These are phyloP conservation scores for Hypoxylon sp. DNA, from an alignment of 2,329 filamentous ascomycete species.

Conservation along the genomic window DNA sequence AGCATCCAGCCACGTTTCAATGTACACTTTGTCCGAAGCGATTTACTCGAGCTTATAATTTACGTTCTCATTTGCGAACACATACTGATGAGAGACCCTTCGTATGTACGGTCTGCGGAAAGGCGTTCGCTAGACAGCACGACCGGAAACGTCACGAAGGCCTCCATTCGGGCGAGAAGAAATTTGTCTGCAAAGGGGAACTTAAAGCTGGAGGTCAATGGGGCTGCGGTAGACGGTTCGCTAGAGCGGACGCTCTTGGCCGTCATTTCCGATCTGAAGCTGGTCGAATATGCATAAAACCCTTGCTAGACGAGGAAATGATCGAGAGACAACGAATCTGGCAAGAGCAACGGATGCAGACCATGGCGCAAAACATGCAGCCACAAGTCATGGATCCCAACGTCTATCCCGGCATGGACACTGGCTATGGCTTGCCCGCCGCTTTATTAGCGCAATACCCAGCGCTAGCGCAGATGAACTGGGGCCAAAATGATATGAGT, in stretches of 20 bases:
- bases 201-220: constrained; percentile 86
- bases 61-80: constrained; percentile 93
- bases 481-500: constrained; percentile 76
- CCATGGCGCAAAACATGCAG: constrained; percentile 71
- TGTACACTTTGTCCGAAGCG: constrained; percentile 94
- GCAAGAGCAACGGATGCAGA: constrained; percentile 79
- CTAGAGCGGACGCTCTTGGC: constrained; percentile 93
- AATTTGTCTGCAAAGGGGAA: constrained; percentile 95
- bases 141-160: constrained; percentile 98
- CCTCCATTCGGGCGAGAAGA: constrained; percentile 96
- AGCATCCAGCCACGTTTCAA: constrained; percentile 97
- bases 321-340: constrained; percentile 82
- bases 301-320: constrained; percentile 95
- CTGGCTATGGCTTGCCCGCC: constrained; percentile 81
- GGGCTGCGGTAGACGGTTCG: constrained; percentile 95
- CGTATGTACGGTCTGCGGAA: constrained; percentile 95
- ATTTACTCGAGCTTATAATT: constrained; percentile 96
- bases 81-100: constrained; percentile 98
- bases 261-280: constrained; percentile 97
- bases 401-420: constrained; percentile 71
- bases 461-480: constrained; percentile 90
- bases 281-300: constrained; percentile 95
- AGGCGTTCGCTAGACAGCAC: constrained; percentile 97
- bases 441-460: constrained; percentile 94
- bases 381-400: constrained; percentile 63